These are phyloP conservation scores for Kuraishia hungarica DNA, from an alignment of 805 yeast species.

Conservation along the genomic window DNA sequence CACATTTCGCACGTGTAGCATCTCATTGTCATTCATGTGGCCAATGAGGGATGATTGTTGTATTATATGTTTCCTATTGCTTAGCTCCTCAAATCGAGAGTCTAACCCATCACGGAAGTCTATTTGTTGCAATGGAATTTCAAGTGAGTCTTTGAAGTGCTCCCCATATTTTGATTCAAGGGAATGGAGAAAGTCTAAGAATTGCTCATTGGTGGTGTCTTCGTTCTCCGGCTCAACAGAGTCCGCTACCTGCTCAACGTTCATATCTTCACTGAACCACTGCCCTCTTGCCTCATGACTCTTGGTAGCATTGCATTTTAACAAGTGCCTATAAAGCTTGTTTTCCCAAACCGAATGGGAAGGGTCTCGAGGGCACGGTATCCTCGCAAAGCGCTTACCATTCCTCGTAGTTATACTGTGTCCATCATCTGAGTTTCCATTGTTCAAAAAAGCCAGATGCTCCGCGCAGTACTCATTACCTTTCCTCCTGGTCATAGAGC, in stretches of 20 bases:
- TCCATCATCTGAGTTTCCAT: not conserved
- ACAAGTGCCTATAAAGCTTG: conserved; percentile 46
- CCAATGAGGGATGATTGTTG: conserved; percentile 81
- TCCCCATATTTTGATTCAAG: conserved; percentile 8
- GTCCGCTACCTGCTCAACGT: conserved; percentile 19
- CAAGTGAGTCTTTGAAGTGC: not conserved
- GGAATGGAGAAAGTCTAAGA: conserved; percentile 12
- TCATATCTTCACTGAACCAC: conserved; percentile 46
- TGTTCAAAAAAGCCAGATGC: conserved; percentile 27
- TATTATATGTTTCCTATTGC: conserved; percentile 63
- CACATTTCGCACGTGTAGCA: conserved; percentile 27
- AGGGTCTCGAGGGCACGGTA: conserved; percentile 73
- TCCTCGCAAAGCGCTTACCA: conserved; percentile 28
- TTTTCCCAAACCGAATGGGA: conserved; percentile 64
- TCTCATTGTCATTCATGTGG: conserved; percentile 35
- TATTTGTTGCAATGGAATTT: conserved; percentile 11
- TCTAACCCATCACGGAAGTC: conserved; percentile 24
- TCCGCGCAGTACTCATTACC: conserved; percentile 46
- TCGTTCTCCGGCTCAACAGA: conserved; percentile 1
- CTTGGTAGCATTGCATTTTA: conserved; percentile 46
- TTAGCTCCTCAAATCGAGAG: conserved; percentile 37
- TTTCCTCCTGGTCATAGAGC: conserved; percentile 45
- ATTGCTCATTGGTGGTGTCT: conserved; percentile 11
- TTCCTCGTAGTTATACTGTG: conserved; percentile 12
- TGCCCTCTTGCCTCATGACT: conserved; percentile 25